Percentiles rank a stretch among this genome's conserved stretches.
Evolutionary conservation across 164 flowering plant species (phyloP).

Genomic region (Annona cherimola): DNA sequence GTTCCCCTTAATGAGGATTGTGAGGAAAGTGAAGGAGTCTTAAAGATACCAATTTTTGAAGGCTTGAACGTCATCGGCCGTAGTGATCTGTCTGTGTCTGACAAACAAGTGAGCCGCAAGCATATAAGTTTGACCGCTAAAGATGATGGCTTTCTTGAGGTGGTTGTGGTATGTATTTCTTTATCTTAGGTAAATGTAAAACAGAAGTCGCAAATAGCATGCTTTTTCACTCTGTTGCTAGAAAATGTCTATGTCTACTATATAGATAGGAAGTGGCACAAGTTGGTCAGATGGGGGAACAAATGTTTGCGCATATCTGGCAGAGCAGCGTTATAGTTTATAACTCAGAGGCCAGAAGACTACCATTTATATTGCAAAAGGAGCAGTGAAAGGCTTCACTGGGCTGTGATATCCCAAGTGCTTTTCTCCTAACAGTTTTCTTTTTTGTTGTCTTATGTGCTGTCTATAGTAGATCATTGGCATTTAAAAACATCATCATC

Average conservation of each 20-base stretch:
- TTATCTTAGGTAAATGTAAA: neutral
- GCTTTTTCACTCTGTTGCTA: no score
- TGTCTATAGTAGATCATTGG: no score
- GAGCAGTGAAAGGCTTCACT: neutral
- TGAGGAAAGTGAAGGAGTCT: slow-evolving; percentile 37
- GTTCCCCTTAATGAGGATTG: slow-evolving; percentile 38
- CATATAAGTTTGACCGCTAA: slow-evolving; percentile 56
- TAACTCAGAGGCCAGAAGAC: neutral
- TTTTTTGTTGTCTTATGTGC: neutral
- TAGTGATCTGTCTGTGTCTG: slow-evolving; percentile 34
- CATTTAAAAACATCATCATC: no score
- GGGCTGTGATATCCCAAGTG: neutral
- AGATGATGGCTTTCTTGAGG: slow-evolving; percentile 37
- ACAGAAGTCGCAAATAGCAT: no score
- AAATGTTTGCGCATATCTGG: no score
- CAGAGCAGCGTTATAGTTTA: no score
- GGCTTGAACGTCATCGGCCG: slow-evolving; percentile 75
- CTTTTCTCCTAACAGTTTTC: neutral
- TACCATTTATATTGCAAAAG: neutral
- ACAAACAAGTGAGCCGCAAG: slow-evolving; percentile 86
- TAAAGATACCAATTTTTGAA: slow-evolving; percentile 40
- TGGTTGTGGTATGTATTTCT: slow-evolving; percentile 52
- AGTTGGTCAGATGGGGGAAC: no score
- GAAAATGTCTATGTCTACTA: no score
- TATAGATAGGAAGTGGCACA: no score